A percentile compares a stretch with the other conserved stretches of the same genome.
These are phyloP conservation scores for Lasiosphaeria miniovina DNA, from an alignment of 495 filamentous ascomycete species.

Conservation along the genomic window DNA sequence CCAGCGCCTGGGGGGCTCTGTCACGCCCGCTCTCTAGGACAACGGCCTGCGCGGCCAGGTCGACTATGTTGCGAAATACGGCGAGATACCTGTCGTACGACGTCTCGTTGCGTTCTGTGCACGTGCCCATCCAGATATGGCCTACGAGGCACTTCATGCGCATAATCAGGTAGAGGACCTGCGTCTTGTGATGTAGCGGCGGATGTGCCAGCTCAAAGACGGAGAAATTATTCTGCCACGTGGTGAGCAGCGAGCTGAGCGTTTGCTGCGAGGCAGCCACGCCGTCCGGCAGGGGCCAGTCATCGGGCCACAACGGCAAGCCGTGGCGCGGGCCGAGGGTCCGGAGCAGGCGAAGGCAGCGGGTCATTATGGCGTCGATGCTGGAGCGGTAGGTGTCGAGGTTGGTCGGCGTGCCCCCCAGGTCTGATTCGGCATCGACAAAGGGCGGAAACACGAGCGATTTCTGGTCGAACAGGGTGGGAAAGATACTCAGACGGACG, in stretches of 20 bases:
- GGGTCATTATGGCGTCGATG: slow-evolving; percentile 29
- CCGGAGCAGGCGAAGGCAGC: slow-evolving; percentile 27
- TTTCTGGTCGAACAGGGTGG: slow-evolving; percentile 33
- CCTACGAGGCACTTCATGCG: slow-evolving; percentile 22
- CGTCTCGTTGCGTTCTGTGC: slow-evolving; percentile 27
- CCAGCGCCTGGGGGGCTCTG: too few species aligned
- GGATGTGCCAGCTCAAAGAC: slow-evolving; percentile 14
- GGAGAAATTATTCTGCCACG: slow-evolving; percentile 26
- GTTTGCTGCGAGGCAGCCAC: slow-evolving; percentile 3
- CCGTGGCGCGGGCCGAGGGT: slow-evolving; percentile 21
- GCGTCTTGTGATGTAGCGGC: slow-evolving; percentile 1
- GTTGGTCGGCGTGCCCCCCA: slow-evolving; percentile 8
- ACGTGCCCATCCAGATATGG: slow-evolving; percentile 24
- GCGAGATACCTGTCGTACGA: slow-evolving; percentile 25
- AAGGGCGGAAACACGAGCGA: slow-evolving; percentile 25
- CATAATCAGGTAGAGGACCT: slow-evolving; percentile 6
- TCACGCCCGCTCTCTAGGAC: slow-evolving; percentile 3
- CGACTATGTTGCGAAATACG: slow-evolving; percentile 23
- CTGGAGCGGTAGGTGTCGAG: slow-evolving; percentile 23
- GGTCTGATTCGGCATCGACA: slow-evolving; percentile 4
- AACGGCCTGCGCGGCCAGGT: slow-evolving; percentile 12
- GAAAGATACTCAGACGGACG: slow-evolving; percentile 32
- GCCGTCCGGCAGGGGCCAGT: not conserved
- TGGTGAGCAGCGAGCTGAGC: slow-evolving; percentile 11
- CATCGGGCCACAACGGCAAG: slow-evolving; percentile 9